Percentiles rank a stretch among this genome's conserved stretches.
Evolutionary conservation across 345 rosid species (phyloP).

Genomic region (Salix koriyanagi): DNA sequence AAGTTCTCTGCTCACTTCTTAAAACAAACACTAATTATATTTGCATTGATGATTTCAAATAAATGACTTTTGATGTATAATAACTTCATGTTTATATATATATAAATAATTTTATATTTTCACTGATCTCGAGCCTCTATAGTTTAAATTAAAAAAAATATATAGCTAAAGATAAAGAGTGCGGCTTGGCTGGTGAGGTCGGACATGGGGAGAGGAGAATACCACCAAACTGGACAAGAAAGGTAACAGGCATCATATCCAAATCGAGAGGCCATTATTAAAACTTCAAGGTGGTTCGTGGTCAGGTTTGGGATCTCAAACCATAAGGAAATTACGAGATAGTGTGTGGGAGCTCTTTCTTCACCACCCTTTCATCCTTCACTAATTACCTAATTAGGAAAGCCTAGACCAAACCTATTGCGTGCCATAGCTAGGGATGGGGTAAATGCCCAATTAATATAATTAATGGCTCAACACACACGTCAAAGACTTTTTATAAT

Average conservation of each 20-base stretch:
- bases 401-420: too few relatives aligned
- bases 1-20: too few relatives aligned
- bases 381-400: conserved; percentile 20
- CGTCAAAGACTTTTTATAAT: not conserved
- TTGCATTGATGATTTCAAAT: too few relatives aligned
- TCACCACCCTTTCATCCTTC: conserved; percentile 12
- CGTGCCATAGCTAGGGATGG: too few relatives aligned
- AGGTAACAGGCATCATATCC: conserved; percentile 30
- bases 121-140: conserved; percentile 43
- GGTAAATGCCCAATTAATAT: too few relatives aligned
- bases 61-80: too few relatives aligned
- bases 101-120: too few relatives aligned
- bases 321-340: conserved; percentile 5
- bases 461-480: too few relatives aligned
- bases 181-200: conserved; percentile 20
- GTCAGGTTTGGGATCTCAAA: conserved; percentile 43
- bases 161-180: conserved; percentile 2
- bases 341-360: not conserved
- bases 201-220: conserved; percentile 12
- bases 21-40: too few relatives aligned
- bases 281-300: conserved; percentile 23
- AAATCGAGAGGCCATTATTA: conserved; percentile 48
- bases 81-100: too few relatives aligned
- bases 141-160: not conserved
- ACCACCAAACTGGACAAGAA: conserved; percentile 50